These are phyloP conservation scores for Leptographium flavum DNA, from an alignment of 2,329 filamentous ascomycete species.

Conservation along the genomic window DNA sequence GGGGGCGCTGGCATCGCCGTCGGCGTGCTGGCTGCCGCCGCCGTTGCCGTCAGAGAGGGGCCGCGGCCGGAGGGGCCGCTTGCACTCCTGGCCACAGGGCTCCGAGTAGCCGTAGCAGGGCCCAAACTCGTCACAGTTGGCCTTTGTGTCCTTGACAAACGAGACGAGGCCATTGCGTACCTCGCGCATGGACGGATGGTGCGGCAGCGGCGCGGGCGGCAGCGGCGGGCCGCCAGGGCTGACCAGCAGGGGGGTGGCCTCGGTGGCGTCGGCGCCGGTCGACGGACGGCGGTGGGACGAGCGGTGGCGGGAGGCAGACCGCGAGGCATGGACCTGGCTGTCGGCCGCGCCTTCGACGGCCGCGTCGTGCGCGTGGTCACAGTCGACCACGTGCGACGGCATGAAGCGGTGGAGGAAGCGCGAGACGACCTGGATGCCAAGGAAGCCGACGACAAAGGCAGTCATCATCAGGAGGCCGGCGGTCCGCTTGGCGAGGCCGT, in stretches of 20 bases:
- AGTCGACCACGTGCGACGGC: conserved; percentile 68
- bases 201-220: conserved; percentile 17
- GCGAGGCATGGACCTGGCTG: neutral
- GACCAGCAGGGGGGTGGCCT: conserved; percentile 35
- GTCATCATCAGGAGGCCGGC: conserved; percentile 57
- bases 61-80: conserved; percentile 34
- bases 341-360: conserved; percentile 18
- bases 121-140: conserved; percentile 45
- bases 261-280: conserved; percentile 14
- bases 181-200: conserved; percentile 38
- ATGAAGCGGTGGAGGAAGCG: conserved; percentile 58
- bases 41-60: neutral
- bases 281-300: neutral
- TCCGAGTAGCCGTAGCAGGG: conserved; percentile 52
- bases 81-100: conserved; percentile 51
- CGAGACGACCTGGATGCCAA: conserved; percentile 63
- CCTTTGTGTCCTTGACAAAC: conserved; percentile 50
- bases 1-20: too few species aligned
- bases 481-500: conserved; percentile 48
- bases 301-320: neutral
- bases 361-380: conserved; percentile 57
- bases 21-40: neutral
- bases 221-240: conserved; percentile 11
- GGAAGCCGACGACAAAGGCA: conserved; percentile 56
- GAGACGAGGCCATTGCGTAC: conserved; percentile 45